Evolutionary conservation across 345 rosid species (phyloP).

Genomic region (Brassica nigra): DNA sequence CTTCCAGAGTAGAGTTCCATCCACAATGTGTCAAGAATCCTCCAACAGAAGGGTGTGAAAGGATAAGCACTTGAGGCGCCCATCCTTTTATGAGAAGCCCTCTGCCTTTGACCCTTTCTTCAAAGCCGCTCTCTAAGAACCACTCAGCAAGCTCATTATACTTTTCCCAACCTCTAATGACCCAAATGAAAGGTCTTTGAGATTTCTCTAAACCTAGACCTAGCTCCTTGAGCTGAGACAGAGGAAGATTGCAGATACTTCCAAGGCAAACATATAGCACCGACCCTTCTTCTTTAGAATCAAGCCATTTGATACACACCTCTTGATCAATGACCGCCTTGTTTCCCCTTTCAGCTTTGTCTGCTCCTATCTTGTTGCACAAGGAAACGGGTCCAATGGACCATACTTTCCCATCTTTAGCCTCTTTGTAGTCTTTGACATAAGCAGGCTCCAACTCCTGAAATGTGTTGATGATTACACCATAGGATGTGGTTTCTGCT

Average conservation of each 20-base stretch:
- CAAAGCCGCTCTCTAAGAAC: slow-evolving; percentile 20
- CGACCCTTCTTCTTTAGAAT: slow-evolving; percentile 29
- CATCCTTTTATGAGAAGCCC: slow-evolving; percentile 36
- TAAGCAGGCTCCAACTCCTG: slow-evolving; percentile 46
- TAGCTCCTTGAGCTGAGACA: slow-evolving; percentile 44
- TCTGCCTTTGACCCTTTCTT: slow-evolving; percentile 27
- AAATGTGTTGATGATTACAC: slow-evolving; percentile 48
- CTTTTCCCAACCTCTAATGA: slow-evolving; percentile 43
- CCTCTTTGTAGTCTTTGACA: slow-evolving; percentile 37
- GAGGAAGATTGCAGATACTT: slow-evolving; percentile 37
- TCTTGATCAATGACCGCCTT: slow-evolving; percentile 16
- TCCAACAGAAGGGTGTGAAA: slow-evolving; percentile 37
- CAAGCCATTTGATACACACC: slow-evolving; percentile 48
- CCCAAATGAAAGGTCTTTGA: slow-evolving; percentile 49
- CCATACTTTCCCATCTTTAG: slow-evolving; percentile 43
- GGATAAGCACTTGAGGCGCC: slow-evolving; percentile 42
- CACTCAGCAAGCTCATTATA: neutral
- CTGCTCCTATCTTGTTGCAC: slow-evolving; percentile 30
- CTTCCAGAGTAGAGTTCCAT: slow-evolving; percentile 40
- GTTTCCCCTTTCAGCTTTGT: slow-evolving; percentile 50
- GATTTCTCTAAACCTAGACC: slow-evolving; percentile 47
- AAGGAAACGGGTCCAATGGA: slow-evolving; percentile 52
- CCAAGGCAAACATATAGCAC: slow-evolving; percentile 58
- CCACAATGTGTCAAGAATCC: slow-evolving; percentile 43
- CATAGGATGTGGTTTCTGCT: slow-evolving; percentile 36